These are phyloP conservation scores for Datisca glomerata DNA, from an alignment of 306 rosid genomes.

Conservation along the genomic window DNA sequence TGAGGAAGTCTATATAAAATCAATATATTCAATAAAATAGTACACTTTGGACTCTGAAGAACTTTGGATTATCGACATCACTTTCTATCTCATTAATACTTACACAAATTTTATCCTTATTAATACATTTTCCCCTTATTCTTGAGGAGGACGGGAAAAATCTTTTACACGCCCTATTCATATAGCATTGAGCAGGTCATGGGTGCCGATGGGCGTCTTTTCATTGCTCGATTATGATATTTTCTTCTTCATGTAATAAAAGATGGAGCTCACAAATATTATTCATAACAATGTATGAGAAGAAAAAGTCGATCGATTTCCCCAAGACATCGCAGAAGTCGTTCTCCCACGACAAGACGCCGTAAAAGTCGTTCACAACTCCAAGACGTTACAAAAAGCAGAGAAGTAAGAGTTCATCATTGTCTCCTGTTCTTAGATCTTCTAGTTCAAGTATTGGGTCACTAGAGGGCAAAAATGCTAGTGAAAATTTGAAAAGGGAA, in stretches of 20 bases:
- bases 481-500: constrained; percentile 70
- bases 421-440: constrained; percentile 57
- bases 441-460: constrained; percentile 69
- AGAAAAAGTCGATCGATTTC: constrained; percentile 39
- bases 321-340: constrained; percentile 29
- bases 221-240: constrained; percentile 84
- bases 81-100: too few relatives aligned
- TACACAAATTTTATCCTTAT: too few relatives aligned
- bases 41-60: too few relatives aligned
- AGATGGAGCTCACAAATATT: constrained; percentile 94
- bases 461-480: constrained; percentile 53
- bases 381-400: constrained; percentile 45
- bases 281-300: constrained; percentile 86
- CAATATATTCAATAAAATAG: too few relatives aligned
- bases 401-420: constrained; percentile 76
- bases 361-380: constrained; percentile 54
- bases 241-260: constrained; percentile 90
- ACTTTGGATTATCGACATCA: too few relatives aligned
- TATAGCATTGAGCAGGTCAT: constrained; percentile 88
- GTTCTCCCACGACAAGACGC: constrained; percentile 43
- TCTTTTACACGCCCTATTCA: too few relatives aligned
- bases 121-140: too few relatives aligned
- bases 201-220: constrained; percentile 75
- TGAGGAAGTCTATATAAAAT: too few relatives aligned
- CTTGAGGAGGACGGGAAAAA: too few relatives aligned